Conservation (phyloP, 768 basidiomycete species). For the Suillus fuscotomentosus region DNA sequence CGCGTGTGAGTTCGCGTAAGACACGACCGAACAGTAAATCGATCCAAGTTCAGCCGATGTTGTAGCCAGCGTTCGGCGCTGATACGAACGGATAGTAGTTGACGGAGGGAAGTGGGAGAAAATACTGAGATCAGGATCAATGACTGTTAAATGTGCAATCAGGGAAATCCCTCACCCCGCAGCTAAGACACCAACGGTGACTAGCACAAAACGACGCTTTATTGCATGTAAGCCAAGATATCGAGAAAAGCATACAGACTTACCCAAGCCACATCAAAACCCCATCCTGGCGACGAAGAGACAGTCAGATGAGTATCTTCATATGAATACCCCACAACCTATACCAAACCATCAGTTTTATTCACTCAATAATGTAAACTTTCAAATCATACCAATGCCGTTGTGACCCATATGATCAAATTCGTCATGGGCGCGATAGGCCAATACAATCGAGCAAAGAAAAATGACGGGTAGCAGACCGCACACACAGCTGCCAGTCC, state of each 20-base stretch:
- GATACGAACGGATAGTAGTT: slow-evolving; percentile 71
- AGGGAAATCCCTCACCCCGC: slow-evolving; percentile 56
- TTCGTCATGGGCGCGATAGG: slow-evolving; percentile 73
- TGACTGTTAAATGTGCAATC: not conserved
- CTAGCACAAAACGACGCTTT: slow-evolving; percentile 67
- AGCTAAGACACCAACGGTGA: slow-evolving; percentile 67
- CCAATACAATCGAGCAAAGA: slow-evolving; percentile 70
- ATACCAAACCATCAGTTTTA: not conserved
- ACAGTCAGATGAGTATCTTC: slow-evolving; percentile 50
- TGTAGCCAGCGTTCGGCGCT: slow-evolving; percentile 68
- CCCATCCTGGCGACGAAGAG: slow-evolving; percentile 56
- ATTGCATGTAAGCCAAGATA: not conserved
- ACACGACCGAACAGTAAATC: slow-evolving; percentile 75
- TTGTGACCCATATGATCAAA: slow-evolving; percentile 65
- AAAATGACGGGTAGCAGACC: slow-evolving; percentile 71
- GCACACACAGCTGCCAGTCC: slow-evolving; percentile 68
- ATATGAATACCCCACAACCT: slow-evolving; percentile 78
- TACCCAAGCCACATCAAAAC: slow-evolving; percentile 74
- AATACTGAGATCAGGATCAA: slow-evolving; percentile 39
- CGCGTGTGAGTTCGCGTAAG: slow-evolving; percentile 58
- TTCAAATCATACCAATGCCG: slow-evolving; percentile 46
- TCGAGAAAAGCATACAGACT: slow-evolving; percentile 9
- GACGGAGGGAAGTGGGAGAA: slow-evolving; percentile 74
- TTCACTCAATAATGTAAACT: not conserved
- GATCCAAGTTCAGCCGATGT: slow-evolving; percentile 65